These are phyloP conservation scores for Heritiera littoralis DNA, from an alignment of 345 rosid genomes.

Conservation along the genomic window DNA sequence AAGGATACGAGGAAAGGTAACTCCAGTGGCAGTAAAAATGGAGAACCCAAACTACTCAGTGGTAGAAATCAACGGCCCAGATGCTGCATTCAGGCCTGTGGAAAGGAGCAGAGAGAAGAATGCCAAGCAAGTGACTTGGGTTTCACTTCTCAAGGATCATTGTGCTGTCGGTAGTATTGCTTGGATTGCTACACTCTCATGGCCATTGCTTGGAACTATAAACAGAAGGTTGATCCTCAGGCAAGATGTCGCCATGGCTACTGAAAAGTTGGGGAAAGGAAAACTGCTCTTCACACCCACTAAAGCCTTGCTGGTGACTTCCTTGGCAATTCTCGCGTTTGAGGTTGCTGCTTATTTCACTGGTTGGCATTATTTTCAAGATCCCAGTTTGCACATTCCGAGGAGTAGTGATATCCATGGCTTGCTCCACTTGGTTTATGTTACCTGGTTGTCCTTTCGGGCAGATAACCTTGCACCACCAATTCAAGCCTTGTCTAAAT, in stretches of 20 bases:
- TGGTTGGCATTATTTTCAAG: constrained; percentile 78
- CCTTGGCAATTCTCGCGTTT: constrained; percentile 55
- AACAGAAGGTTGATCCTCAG: constrained; percentile 67
- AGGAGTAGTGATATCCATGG: constrained; percentile 62
- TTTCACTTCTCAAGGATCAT: constrained; percentile 86
- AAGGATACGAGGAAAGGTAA: constrained; percentile 48
- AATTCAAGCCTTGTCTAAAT: constrained; percentile 59
- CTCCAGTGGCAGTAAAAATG: constrained; percentile 88
- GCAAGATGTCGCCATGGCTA: constrained; percentile 56
- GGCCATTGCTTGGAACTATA: constrained; percentile 78
- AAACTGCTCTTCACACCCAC: constrained; percentile 57
- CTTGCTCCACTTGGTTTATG: constrained; percentile 59
- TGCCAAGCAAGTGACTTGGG: constrained; percentile 92
- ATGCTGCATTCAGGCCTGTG: constrained; percentile 76
- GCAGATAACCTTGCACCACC: constrained; percentile 71
- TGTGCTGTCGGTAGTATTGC: constrained; percentile 81
- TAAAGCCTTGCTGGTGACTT: constrained; percentile 49
- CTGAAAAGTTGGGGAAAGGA: constrained; percentile 64
- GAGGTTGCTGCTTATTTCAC: constrained; percentile 71
- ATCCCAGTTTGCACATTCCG: constrained; percentile 63
- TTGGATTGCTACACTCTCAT: constrained; percentile 68
- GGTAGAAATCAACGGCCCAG: constrained; percentile 85
- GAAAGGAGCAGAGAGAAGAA: constrained; percentile 85
- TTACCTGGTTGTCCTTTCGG: constrained; percentile 58
- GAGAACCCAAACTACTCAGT: constrained; percentile 82